These are phyloP conservation scores for Neospermospora avenae DNA, from an alignment of 2,329 filamentous ascomycete species.

Conservation along the genomic window DNA sequence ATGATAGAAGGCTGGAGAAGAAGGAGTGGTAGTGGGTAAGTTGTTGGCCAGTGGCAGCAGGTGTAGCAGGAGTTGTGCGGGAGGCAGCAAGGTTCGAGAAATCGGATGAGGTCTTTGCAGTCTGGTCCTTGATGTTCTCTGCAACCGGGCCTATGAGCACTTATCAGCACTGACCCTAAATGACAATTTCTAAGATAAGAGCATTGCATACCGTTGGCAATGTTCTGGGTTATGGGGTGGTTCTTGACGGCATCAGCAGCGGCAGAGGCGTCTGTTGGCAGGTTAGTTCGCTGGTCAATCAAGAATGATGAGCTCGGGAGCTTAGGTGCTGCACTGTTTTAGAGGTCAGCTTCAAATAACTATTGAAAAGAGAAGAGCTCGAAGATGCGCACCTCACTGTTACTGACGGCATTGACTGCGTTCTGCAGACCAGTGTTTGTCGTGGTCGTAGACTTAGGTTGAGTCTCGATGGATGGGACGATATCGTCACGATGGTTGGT, in stretches of 20 bases:
- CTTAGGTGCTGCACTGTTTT: slow-evolving; percentile 25
- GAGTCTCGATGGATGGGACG: slow-evolving; percentile 28
- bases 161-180: slow-evolving; percentile 21
- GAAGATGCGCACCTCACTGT: slow-evolving; percentile 30
- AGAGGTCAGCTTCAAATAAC: slow-evolving; percentile 23
- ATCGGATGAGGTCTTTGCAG: slow-evolving; percentile 53
- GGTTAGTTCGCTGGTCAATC: slow-evolving; percentile 21
- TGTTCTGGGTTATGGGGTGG: slow-evolving; percentile 34
- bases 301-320: slow-evolving; percentile 16
- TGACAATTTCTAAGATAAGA: slow-evolving; percentile 11
- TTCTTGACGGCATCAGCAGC: slow-evolving; percentile 34
- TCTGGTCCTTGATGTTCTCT: slow-evolving; percentile 55
- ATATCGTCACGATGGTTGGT: slow-evolving; percentile 19
- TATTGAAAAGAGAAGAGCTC: slow-evolving; percentile 2
- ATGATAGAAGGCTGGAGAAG: slow-evolving; percentile 66
- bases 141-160: slow-evolving; percentile 51
- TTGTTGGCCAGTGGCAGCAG: slow-evolving; percentile 58
- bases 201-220: slow-evolving; percentile 31
- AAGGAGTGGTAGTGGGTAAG: slow-evolving; percentile 69
- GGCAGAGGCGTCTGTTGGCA: slow-evolving; percentile 30
- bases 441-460: neutral
- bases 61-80: slow-evolving; percentile 51
- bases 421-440: slow-evolving; percentile 20
- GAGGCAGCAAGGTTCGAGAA: slow-evolving; percentile 56
- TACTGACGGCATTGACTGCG: slow-evolving; percentile 26